These are phyloP conservation scores for Wolfiporia cocos DNA, from an alignment of 1,284 basidiomycete genomes.

Conservation along the genomic window DNA sequence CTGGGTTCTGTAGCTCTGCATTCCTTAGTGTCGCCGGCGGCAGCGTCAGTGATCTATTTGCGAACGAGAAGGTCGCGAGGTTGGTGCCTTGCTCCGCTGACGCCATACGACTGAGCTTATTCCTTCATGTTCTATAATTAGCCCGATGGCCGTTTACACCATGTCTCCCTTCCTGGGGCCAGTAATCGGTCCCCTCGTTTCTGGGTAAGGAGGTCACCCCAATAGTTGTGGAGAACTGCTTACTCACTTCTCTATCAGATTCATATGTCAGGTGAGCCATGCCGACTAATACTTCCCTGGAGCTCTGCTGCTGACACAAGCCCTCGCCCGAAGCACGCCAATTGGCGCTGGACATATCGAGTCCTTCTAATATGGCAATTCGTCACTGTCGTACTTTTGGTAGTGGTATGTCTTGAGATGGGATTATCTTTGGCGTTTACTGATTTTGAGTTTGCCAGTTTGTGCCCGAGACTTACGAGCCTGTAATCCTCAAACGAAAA, in stretches of 20 bases:
- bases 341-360: constrained; percentile 81
- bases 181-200: constrained; percentile 57
- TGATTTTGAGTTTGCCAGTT: constrained; percentile 33
- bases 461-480: constrained; percentile 74
- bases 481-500: constrained; percentile 56
- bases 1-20: constrained; percentile 64
- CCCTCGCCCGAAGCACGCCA: constrained; percentile 33
- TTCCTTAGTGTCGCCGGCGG: constrained; percentile 82
- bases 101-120: too few species aligned
- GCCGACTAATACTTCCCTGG: too few species aligned
- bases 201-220: constrained; percentile 57
- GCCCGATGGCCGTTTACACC: constrained; percentile 76
- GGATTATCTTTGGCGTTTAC: too few species aligned
- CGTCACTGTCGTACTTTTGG: constrained; percentile 36
- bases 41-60: constrained; percentile 71
- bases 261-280: constrained; percentile 40
- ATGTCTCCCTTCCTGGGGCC: constrained; percentile 71
- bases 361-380: constrained; percentile 61
- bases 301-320: background rate
- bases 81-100: too few species aligned
- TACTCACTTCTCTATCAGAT: constrained; percentile 17
- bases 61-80: constrained; percentile 57
- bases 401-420: constrained; percentile 48
- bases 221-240: too few species aligned
- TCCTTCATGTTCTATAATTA: constrained; percentile 20